Percentiles rank a stretch among this genome's conserved stretches.
Evolutionary conservation across 208 protist species (phyloP).

Genomic region (Tetramitus jugosus): DNA sequence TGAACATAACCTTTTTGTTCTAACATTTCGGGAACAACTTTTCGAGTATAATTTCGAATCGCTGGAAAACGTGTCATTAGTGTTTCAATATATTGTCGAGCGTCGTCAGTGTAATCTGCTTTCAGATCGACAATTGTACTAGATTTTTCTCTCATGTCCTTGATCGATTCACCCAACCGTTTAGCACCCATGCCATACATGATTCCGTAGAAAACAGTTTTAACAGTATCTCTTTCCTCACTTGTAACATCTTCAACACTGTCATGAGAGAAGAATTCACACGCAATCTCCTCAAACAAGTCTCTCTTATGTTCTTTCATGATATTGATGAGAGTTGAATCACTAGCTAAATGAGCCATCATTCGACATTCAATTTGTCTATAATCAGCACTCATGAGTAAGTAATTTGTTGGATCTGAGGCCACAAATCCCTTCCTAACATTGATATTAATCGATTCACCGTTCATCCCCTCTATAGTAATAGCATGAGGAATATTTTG

Average conservation of each 20-base stretch:
- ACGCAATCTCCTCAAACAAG: slow-evolving; percentile 31
- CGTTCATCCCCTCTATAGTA: no score
- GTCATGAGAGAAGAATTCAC: slow-evolving; percentile 10
- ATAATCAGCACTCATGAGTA: slow-evolving; percentile 42
- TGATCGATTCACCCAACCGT: slow-evolving; percentile 24
- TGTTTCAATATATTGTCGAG: slow-evolving; percentile 35
- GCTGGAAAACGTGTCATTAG: slow-evolving; percentile 57
- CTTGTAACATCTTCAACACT: slow-evolving; percentile 18
- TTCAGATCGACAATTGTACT: no score
- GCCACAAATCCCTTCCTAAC: slow-evolving; percentile 22
- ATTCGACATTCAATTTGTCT: slow-evolving; percentile 40
- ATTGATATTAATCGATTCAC: no score
- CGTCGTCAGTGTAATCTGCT: slow-evolving; percentile 21
- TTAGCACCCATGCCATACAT: slow-evolving; percentile 54
- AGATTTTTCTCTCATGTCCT: no score
- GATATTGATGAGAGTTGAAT: slow-evolving; percentile 21
- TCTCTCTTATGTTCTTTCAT: slow-evolving; percentile 17
- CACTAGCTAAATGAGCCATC: slow-evolving; percentile 37
- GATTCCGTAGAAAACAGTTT: slow-evolving; percentile 43
- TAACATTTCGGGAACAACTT: no score
- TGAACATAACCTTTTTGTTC: slow-evolving; percentile 42
- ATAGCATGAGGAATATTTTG: slow-evolving; percentile 45
- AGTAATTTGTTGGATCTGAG: not conserved
- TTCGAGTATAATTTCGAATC: slow-evolving; percentile 44
- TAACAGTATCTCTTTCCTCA: slow-evolving; percentile 33